phyloP scores from a whole-genome alignment of 208 protist genomes.

The Crithidia mellificae region DNA sequence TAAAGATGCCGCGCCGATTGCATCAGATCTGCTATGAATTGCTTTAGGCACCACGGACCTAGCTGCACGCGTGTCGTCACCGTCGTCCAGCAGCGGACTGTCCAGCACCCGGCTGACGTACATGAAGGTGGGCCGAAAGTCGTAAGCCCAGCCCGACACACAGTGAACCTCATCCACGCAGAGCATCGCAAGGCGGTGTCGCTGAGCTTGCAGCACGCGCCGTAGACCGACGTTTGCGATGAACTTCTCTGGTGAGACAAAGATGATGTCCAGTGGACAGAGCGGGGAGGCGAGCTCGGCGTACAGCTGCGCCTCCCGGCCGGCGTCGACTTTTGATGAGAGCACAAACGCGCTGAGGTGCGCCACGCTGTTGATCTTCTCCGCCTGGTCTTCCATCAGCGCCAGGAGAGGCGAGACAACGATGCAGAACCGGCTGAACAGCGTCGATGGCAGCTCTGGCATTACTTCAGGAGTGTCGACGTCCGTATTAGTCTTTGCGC shows the following conservation, averaged over 20 bases:
- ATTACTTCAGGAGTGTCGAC: not conserved
- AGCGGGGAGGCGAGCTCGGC: conserved; percentile 40
- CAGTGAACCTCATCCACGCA: conserved; percentile 97
- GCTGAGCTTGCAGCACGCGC: conserved; percentile 34
- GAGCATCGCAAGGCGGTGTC: conserved; percentile 72
- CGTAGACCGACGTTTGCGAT: conserved; percentile 58
- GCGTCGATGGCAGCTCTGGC: conserved; percentile 1
- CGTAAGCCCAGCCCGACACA: conserved; percentile 96
- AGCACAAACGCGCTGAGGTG: conserved; percentile 59
- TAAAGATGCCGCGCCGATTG: too few species aligned
- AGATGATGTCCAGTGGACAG: conserved; percentile 80
- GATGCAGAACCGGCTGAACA: conserved; percentile 62
- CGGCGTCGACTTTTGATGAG: conserved; percentile 47
- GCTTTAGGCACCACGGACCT: too few species aligned
- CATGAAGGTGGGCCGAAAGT: conserved; percentile 92
- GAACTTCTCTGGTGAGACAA: conserved; percentile 82
- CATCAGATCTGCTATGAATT: too few species aligned
- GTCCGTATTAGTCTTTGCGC: not conserved
- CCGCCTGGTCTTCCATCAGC: conserved; percentile 96
- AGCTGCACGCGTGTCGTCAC: too few species aligned
- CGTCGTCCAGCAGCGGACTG: conserved; percentile 22
- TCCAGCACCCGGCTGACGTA: conserved; percentile 70
- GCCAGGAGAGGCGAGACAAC: conserved; percentile 96
- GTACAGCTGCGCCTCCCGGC: conserved; percentile 47
- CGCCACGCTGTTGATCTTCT: conserved; percentile 40